Base-by-base conservation (phyloP, 208 protist genomes). In the Trypanosoma platydactyli region DNA sequence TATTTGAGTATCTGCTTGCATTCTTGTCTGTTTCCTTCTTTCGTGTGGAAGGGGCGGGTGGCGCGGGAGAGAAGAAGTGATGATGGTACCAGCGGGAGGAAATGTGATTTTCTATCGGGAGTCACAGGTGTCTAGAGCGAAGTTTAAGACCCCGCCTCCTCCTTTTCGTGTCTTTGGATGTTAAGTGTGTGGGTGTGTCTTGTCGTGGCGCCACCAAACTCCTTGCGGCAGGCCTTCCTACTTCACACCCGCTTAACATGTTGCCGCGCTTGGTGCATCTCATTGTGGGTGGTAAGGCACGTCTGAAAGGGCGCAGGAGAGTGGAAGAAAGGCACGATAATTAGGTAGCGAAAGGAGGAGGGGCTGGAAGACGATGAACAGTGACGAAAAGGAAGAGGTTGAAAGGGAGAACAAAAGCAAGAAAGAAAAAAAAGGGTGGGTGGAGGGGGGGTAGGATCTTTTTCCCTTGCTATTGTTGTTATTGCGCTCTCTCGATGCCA, bases 401-500 rank as follows among this genome's bases (percentile, higher is more conserved):
- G 38, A 38, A 57, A 13, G 30, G 30, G 15, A 50, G 25, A 50
- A 9, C 20, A 53, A 44, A 22, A 25, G 11, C 5, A 50, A 40
- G 5, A 62, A 50, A 64, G 41, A 41, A 25, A 53, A 58, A 40
- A 24, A n/a, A 64, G 15, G 16, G 30, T 5, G 20, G 44, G 1
- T 7, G 58, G 27, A 38, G 45, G 44, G 12, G 29, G 12, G 29
- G 29, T 41, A 64, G 15, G 22, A 45, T 30, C 3, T 49, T 0
- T 35, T 35, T 57, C 11, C 16, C n/a, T 2, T 42, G 13, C 20
- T 27, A 20, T 55, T 45, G 7, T 51, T 51, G 9, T n/a, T 51
- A 6, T 51, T 51, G 46, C 5, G 7, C 5, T 51, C 9, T 15
- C 15, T 53, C 13, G 22, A 53, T 5, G 22, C 12, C 20, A 13